Evolutionary conservation across 1,284 basidiomycete genomes (phyloP).

Genomic region (Fomitopsis palustris): DNA sequence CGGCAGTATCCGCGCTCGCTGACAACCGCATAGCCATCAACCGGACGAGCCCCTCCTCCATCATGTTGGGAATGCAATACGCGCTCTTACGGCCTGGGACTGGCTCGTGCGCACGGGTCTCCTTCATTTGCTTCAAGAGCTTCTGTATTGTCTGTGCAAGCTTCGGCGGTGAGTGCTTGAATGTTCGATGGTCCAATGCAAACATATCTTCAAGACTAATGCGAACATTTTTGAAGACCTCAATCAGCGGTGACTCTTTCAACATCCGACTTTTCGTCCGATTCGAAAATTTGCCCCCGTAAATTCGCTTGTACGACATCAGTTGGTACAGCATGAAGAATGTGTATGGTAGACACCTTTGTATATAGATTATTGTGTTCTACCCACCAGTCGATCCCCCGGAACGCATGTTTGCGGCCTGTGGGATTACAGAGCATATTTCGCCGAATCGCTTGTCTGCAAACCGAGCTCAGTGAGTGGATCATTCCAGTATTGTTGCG

Average conservation of each 20-base stretch:
- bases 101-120: conserved; percentile 7
- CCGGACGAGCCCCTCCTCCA: neutral
- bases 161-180: conserved; percentile 6
- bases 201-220: conserved; percentile 11
- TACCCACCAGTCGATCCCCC: conserved; percentile 20
- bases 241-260: conserved; percentile 13
- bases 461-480: neutral
- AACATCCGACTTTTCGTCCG: conserved; percentile 9
- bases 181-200: neutral
- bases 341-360: conserved; percentile 9
- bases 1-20: too few relatives aligned
- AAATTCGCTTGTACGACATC: conserved; percentile 6
- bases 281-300: conserved; percentile 10
- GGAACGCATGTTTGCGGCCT: conserved; percentile 14
- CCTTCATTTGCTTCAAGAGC: neutral
- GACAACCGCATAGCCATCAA: neutral
- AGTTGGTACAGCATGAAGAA: neutral
- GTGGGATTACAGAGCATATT: conserved; percentile 24
- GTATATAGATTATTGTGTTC: conserved; percentile 21
- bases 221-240: conserved; percentile 9
- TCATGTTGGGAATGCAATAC: neutral
- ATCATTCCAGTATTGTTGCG: neutral
- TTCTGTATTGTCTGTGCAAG: conserved; percentile 8
- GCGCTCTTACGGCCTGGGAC: neutral
- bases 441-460: conserved; percentile 13